Evolutionary conservation across 2,329 filamentous ascomycete genomes (phyloP).

Genomic region (Colletotrichum somersetense): DNA sequence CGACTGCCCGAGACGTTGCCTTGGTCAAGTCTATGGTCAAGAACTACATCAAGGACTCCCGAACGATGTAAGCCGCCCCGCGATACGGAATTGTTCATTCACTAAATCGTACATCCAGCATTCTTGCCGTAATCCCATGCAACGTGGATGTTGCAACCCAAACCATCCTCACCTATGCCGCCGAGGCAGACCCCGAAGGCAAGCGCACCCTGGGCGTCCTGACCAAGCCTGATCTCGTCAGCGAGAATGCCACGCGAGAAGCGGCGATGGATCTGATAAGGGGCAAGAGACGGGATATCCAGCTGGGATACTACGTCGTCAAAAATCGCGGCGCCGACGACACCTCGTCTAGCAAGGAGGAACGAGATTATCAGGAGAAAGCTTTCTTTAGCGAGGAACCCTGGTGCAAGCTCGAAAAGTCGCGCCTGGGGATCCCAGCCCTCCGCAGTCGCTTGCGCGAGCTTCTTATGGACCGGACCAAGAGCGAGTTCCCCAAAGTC

Average conservation of each 20-base stretch:
- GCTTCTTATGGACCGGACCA: slow-evolving; percentile 47
- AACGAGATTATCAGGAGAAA: neutral
- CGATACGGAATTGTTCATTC: neutral
- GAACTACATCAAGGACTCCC: slow-evolving; percentile 58
- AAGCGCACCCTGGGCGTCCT: slow-evolving; percentile 60
- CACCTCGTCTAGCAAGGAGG: slow-evolving; percentile 18
- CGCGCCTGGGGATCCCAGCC: slow-evolving; percentile 45
- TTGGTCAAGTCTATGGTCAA: slow-evolving; percentile 48
- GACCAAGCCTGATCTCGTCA: slow-evolving; percentile 61
- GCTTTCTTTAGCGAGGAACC: slow-evolving; percentile 21
- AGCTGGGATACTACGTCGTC: slow-evolving; percentile 45
- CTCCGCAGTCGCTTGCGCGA: slow-evolving; percentile 45
- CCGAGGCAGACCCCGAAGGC: slow-evolving; percentile 55
- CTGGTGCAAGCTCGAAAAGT: slow-evolving; percentile 42
- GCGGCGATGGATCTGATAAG: slow-evolving; percentile 40
- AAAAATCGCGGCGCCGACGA: slow-evolving; percentile 46
- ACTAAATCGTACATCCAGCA: slow-evolving; percentile 41
- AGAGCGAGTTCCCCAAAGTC: slow-evolving; percentile 47
- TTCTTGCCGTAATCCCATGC: slow-evolving; percentile 60
- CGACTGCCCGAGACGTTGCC: slow-evolving; percentile 45
- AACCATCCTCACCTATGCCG: slow-evolving; percentile 54
- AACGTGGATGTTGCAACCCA: slow-evolving; percentile 57
- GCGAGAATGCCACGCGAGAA: slow-evolving; percentile 41
- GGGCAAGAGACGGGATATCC: slow-evolving; percentile 41
- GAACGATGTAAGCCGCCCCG: slow-evolving; percentile 56